Conservation (phyloP, 305 asterid genomes). For the Plantago lanceolata region DNA sequence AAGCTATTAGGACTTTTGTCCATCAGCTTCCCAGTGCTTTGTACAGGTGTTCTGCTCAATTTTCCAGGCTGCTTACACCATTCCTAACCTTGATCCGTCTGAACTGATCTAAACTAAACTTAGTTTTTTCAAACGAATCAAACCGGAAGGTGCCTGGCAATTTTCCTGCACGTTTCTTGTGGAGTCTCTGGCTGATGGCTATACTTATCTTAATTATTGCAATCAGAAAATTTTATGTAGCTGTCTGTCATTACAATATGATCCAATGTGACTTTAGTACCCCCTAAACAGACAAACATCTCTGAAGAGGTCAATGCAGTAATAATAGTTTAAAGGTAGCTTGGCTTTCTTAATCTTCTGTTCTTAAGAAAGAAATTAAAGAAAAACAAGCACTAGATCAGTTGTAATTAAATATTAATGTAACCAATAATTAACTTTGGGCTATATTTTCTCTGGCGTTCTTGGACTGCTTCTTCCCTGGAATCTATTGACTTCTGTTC, state of each 20-base stretch:
- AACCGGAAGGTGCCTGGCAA: too few species aligned
- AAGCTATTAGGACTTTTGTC: slow-evolving; percentile 9
- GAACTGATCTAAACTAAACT: too few species aligned
- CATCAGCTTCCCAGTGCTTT: slow-evolving; percentile 5
- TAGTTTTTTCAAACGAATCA: too few species aligned
- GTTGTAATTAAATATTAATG: too few species aligned
- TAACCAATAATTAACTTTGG: too few species aligned
- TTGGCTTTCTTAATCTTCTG: slow-evolving; percentile 1
- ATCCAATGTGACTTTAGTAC: slow-evolving; percentile 3
- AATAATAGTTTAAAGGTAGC: slow-evolving; percentile 4
- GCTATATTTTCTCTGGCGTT: background rate
- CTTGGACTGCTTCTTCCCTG: slow-evolving; percentile 8
- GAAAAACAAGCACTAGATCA: too few species aligned
- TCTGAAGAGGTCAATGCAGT: slow-evolving; percentile 16
- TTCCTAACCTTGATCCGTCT: background rate
- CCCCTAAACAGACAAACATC: background rate
- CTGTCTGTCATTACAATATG: background rate
- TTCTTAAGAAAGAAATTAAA: background rate
- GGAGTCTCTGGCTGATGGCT: too few species aligned
- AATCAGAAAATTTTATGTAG: background rate
- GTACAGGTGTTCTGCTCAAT: slow-evolving; percentile 7
- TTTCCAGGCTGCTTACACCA: slow-evolving; percentile 7
- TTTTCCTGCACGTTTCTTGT: background rate
- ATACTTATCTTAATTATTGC: too few species aligned
- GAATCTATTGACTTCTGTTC: slow-evolving; percentile 14